Base-by-base conservation (phyloP, 2,329 filamentous ascomycete genomes). In the Bipolaris zeicola region DNA sequence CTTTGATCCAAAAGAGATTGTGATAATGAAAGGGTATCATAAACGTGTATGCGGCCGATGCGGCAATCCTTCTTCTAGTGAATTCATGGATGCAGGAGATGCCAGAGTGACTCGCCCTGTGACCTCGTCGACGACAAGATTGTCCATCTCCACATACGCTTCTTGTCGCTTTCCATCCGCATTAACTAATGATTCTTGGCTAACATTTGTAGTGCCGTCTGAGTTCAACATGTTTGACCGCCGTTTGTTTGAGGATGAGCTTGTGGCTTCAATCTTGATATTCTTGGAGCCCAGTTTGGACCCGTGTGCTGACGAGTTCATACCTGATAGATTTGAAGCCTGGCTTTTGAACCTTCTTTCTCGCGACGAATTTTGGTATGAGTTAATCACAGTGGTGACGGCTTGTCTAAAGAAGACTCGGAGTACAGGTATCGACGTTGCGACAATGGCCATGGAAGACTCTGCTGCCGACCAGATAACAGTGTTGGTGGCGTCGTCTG, bases 381-480 rank as follows among this genome's bases (percentile, higher is more conserved):
- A 42, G 20, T 6, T 13, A 7, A 48, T 34, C 3, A 44, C 43
- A 31, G 43, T n/a, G 18, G 18, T 48, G 36, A 48, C 34, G 2
- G 43, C 43, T 41, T 48, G 50, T 22, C 38, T 39, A 18, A 55
- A 44, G 47, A 55, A 55, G 11, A 55, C 52, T 36, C 52, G 47
- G n/a, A 55, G 52, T 38, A 55, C 47, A 3, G 52, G 41, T 10
- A 55, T 55, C 18, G 52, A 55, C 6, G 52, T 51, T 22, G 52
- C 52, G 37, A 51, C 39, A 3, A 55, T 44, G 3, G 52, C 44
- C 46, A 55, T 50, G 31, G 52, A 34, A 3, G 52, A 18, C 22
- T 55, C 52, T n/a, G 48, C 52, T 28, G 36, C 13, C 6, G 52
- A 55, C 52, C 52, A 55, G 33, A 55, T 50, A 24, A 51, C 41